Evolutionary conservation across 495 filamentous ascomycete genomes (phyloP).

Genomic region (Choiromyces venosus): DNA sequence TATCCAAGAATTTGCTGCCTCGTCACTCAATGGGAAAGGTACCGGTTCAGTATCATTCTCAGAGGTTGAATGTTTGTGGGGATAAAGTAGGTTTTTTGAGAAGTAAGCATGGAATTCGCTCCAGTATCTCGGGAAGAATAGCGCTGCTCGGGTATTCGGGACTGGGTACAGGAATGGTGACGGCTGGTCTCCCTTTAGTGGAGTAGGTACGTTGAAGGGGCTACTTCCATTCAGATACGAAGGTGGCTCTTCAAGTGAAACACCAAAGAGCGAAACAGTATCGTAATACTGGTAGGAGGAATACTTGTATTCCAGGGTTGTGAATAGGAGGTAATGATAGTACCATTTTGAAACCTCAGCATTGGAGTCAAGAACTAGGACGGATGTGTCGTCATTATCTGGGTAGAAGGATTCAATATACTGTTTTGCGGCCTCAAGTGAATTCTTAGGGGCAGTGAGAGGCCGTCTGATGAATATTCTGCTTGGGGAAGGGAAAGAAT

Average conservation of each 20-base stretch:
- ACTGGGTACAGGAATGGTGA: slow-evolving; percentile 59
- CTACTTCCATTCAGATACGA: slow-evolving; percentile 48
- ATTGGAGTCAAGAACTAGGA: slow-evolving; percentile 60
- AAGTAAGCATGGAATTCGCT: slow-evolving; percentile 60
- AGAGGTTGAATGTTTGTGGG: not conserved
- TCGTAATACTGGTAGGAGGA: slow-evolving; percentile 46
- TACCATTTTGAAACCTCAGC: slow-evolving; percentile 60
- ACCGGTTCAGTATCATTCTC: slow-evolving; percentile 18
- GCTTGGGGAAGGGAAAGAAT: slow-evolving; percentile 51
- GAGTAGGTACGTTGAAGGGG: slow-evolving; percentile 45
- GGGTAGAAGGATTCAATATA: slow-evolving; percentile 63
- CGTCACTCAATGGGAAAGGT: slow-evolving; percentile 22
- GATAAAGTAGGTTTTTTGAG: slow-evolving; percentile 22
- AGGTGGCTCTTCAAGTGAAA: slow-evolving; percentile 59
- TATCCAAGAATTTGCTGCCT: slow-evolving; percentile 48
- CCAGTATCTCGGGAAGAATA: slow-evolving; percentile 68
- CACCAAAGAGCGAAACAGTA: slow-evolving; percentile 50
- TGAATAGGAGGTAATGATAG: slow-evolving; percentile 61
- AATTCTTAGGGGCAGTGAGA: slow-evolving; percentile 40
- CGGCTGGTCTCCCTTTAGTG: not conserved
- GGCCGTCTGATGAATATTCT: slow-evolving; percentile 52
- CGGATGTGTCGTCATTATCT: slow-evolving; percentile 51
- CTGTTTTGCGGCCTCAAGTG: slow-evolving; percentile 51
- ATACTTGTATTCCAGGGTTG: slow-evolving; percentile 57
- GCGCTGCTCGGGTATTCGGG: slow-evolving; percentile 58